phyloP scores from a whole-genome alignment of 2,329 filamentous ascomycete genomes.

The Fusarium marasasianum region DNA sequence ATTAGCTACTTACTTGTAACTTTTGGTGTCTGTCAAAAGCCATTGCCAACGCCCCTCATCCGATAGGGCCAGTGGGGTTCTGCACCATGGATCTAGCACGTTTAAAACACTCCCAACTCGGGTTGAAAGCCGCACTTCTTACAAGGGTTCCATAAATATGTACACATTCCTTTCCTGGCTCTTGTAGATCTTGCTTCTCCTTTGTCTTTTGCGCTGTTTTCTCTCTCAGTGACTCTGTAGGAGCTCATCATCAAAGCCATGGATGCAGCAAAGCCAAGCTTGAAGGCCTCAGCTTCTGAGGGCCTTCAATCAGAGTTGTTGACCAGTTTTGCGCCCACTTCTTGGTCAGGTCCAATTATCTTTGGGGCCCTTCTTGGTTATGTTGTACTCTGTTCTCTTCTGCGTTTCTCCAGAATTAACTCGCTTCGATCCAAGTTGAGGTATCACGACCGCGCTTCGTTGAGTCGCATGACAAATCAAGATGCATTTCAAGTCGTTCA shows the following conservation, averaged over 20 bases:
- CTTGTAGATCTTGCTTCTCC: background rate
- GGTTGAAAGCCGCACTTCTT: conserved; percentile 1
- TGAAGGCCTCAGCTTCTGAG: conserved; percentile 13
- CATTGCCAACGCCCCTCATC: background rate
- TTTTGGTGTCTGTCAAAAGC: background rate
- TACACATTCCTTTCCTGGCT: background rate
- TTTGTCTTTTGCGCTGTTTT: background rate
- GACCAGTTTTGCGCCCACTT: conserved; percentile 2
- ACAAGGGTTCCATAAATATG: conserved; percentile 23
- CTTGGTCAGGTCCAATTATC: conserved; percentile 25
- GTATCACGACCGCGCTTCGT: conserved; percentile 49
- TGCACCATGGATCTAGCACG: background rate
- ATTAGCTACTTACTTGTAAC: background rate
- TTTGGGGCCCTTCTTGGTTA: conserved; percentile 44
- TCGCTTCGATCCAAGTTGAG: conserved; percentile 43
- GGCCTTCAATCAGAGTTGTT: background rate
- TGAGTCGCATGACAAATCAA: conserved; percentile 53
- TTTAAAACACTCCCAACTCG: conserved; percentile 11
- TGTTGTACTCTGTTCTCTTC: conserved; percentile 45
- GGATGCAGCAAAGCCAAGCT: conserved; percentile 11
- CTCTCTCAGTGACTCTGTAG: background rate
- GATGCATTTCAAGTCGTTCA: conserved; percentile 58
- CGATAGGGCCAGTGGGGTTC: conserved; percentile 9
- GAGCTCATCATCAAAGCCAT: background rate
- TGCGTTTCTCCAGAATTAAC: conserved; percentile 50